phyloP scores from a whole-genome alignment of 2,329 filamentous ascomycete species.

The Teratosphaeria destructans region DNA sequence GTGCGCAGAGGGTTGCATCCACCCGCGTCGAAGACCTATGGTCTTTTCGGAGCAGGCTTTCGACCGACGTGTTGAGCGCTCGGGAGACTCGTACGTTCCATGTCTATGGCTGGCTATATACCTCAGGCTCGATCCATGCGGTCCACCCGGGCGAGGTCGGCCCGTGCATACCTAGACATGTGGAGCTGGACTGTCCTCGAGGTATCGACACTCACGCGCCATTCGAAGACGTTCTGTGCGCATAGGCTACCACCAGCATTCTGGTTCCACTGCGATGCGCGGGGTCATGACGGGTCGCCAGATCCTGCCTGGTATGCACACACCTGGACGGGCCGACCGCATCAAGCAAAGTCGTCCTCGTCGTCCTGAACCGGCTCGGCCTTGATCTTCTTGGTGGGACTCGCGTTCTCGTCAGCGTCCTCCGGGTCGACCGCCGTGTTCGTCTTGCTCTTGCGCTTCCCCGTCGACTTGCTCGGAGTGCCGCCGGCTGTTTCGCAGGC shows the following conservation, averaged over 20 bases:
- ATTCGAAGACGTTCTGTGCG: too few species aligned
- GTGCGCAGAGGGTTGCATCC: too few species aligned
- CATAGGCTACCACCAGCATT: neutral
- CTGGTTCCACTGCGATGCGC: neutral
- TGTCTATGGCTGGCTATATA: too few species aligned
- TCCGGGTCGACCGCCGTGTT: neutral
- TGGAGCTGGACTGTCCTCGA: neutral
- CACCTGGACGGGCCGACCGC: neutral
- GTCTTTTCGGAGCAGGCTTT: neutral
- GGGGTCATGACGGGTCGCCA: neutral
- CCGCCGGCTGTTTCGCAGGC: constrained; percentile 7
- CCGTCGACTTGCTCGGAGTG: constrained; percentile 8
- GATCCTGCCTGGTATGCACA: neutral
- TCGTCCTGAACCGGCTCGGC: neutral
- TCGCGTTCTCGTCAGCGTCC: constrained; percentile 7
- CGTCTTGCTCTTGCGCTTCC: constrained; percentile 9
- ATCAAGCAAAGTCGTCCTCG: neutral
- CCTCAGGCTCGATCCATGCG: neutral
- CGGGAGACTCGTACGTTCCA: neutral
- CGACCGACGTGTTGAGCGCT: neutral
- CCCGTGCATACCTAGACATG: neutral
- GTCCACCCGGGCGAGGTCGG: neutral
- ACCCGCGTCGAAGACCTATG: too few species aligned
- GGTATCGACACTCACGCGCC: neutral
- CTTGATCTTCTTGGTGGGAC: constrained; percentile 6